Conservation (phyloP, 2,329 filamentous ascomycete genomes). For the Colletotrichum echinochloae region DNA sequence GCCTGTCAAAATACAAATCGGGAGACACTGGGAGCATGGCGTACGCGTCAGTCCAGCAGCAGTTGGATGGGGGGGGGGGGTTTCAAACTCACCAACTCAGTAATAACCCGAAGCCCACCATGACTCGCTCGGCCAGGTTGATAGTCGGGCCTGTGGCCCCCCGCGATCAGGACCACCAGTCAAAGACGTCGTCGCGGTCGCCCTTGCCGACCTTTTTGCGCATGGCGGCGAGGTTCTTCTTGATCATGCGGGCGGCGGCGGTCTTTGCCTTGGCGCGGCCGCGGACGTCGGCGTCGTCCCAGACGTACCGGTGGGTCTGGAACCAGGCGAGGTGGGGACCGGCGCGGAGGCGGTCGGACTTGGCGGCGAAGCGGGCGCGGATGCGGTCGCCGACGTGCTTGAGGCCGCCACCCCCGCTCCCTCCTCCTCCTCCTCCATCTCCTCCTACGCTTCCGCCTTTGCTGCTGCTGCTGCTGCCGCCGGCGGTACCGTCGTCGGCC, state of each 20-base stretch:
- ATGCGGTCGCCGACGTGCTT: background rate
- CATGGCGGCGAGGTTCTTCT: background rate
- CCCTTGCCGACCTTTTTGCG: background rate
- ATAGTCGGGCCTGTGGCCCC: no score
- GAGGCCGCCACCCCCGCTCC: no score
- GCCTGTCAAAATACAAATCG: background rate
- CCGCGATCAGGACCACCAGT: slow-evolving; percentile 16
- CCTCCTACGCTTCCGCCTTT: no score
- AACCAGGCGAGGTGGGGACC: background rate
- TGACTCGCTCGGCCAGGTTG: no score
- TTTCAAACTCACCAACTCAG: background rate
- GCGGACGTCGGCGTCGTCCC: background rate
- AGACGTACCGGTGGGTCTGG: slow-evolving; percentile 2
- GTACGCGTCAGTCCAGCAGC: background rate
- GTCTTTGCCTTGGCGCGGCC: background rate
- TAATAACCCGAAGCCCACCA: no score
- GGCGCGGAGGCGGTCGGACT: background rate
- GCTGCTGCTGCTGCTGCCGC: no score
- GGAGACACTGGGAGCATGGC: no score
- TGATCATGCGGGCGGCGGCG: background rate
- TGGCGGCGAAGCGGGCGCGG: background rate
- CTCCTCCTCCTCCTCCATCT: no score
- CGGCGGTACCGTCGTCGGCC: background rate
- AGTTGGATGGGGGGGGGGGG: no score
- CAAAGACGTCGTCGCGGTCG: background rate